Evolutionary conservation across 2,329 filamentous ascomycete species (phyloP).

Genomic region (Lomentospora prolificans): DNA sequence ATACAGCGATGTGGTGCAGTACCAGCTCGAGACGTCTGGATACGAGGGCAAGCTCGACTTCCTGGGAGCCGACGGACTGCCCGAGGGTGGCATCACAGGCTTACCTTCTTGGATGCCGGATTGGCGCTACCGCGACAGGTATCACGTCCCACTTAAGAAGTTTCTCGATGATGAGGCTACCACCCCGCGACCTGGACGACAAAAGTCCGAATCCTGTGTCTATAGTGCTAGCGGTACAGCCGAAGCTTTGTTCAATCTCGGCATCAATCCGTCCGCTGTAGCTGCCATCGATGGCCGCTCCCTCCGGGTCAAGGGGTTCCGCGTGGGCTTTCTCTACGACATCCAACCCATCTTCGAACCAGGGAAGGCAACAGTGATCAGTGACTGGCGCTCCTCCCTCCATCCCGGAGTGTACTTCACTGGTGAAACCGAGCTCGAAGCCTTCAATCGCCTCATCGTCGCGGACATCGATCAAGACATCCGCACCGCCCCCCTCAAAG

Average conservation of each 20-base stretch:
- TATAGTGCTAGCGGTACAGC: conserved; percentile 12
- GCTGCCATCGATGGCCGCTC: conserved; percentile 9
- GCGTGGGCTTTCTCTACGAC: conserved; percentile 14
- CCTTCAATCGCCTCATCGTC: conserved; percentile 11
- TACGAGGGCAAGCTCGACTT: conserved; percentile 13
- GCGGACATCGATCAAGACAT: conserved; percentile 10
- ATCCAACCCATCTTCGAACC: conserved; percentile 11
- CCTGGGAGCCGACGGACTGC: conserved; percentile 12
- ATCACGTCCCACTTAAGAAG: conserved; percentile 13
- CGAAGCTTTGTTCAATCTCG: conserved; percentile 8
- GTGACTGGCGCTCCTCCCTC: conserved; percentile 9
- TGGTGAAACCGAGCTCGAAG: conserved; percentile 12
- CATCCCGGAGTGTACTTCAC: conserved; percentile 11
- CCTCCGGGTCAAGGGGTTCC: conserved; percentile 12
- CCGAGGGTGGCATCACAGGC: conserved; percentile 14
- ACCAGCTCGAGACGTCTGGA: conserved; percentile 11
- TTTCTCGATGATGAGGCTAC: conserved; percentile 10
- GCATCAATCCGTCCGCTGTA: conserved; percentile 8
- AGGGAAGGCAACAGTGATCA: conserved; percentile 5
- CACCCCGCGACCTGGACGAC: conserved; percentile 6
- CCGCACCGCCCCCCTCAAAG: background rate
- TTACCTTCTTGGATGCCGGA: conserved; percentile 13
- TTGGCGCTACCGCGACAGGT: conserved; percentile 12
- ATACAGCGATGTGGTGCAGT: conserved; percentile 15
- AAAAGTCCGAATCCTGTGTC: background rate